Base-by-base conservation (phyloP, 352 stramenopile genomes). In the Pythium oligandrum region DNA sequence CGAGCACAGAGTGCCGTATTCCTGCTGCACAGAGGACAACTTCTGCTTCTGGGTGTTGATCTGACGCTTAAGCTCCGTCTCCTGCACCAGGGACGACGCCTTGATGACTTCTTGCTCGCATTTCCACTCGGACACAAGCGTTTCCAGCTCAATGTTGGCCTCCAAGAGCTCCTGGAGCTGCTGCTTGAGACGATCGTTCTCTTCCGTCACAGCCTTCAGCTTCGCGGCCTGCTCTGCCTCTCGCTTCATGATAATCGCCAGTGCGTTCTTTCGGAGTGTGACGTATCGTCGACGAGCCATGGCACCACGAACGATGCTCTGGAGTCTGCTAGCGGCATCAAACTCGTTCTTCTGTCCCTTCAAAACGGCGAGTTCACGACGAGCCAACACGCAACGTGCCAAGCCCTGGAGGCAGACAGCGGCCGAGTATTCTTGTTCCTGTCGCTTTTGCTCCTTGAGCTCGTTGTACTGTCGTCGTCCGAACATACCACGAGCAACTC, bases 81-180 rank as follows among this genome's bases (percentile, higher is more conserved):
- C 65, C 43, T 76, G 75, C 5, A 86, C 52, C 38, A 75, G 70
- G 53, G 70, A 83, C 3, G 75, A 81, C 11, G 75, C 75, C n/a
- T 74, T 63, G 4, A 86, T 37, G 31, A 87, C 72, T 9, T 87
- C 66, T 37, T 73, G 64, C 35, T 87, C 70, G 40, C 68, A 81
- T 6, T 66, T 66, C 56, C 72, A 79, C 57, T 89, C 78, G 7
- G 67, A 66, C 57, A 86, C 75, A 34, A 81, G 64, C 6, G 63
- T 61, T 48, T 89, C 70, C 32, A 89, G 50, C 53, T 87, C 73
- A 40, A 75, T 60, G 59, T 87, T 89, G 9, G 57, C 68, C 52
- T 75, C 68, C n/a, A 84, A 53, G 4, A 91, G 61, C 45, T 86
- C 70, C 34, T 66, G 66, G 9, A 91, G 63, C 55, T 88, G 75